These are phyloP conservation scores for Fusarium floridanum DNA, from an alignment of 2,329 filamentous ascomycete species.

Conservation along the genomic window DNA sequence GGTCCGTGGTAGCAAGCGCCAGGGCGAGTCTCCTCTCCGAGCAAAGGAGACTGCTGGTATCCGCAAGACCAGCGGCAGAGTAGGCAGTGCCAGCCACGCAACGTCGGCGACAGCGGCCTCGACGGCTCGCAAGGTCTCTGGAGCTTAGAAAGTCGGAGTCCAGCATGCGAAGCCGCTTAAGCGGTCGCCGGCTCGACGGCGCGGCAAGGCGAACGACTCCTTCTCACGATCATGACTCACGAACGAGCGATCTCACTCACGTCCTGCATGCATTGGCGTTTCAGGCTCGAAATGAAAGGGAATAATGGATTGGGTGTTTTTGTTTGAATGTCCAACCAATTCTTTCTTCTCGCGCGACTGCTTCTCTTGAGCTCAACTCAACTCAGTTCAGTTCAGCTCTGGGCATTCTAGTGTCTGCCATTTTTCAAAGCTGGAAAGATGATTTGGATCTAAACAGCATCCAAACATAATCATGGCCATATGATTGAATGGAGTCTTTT, in stretches of 20 bases:
- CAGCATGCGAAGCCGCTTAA: conserved; percentile 38
- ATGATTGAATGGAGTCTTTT: conserved; percentile 31
- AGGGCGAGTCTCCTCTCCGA: conserved; percentile 63
- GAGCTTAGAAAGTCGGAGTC: conserved; percentile 49
- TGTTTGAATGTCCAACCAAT: conserved; percentile 41
- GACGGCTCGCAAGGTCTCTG: conserved; percentile 68
- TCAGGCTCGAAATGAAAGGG: conserved; percentile 41
- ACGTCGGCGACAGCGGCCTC: conserved; percentile 58
- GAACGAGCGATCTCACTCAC: conserved; percentile 58
- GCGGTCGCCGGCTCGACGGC: conserved; percentile 29
- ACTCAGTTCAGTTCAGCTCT: conserved; percentile 2
- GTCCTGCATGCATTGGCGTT: conserved; percentile 62
- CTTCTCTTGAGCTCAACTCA: conserved; percentile 12
- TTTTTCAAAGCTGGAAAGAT: conserved; percentile 29
- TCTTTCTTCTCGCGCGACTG: conserved; percentile 39
- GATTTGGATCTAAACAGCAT: conserved; percentile 25
- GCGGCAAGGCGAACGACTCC: conserved; percentile 39
- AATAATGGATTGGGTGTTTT: conserved; percentile 34
- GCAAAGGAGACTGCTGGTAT: conserved; percentile 67
- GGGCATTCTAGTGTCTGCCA: conserved; percentile 23
- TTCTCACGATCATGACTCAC: conserved; percentile 59
- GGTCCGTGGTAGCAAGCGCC: conserved; percentile 72
- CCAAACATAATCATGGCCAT: conserved; percentile 32
- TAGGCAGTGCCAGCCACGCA: conserved; percentile 68
- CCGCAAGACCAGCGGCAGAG: conserved; percentile 75